These are phyloP conservation scores for Corymbia maculata DNA, from an alignment of 345 rosid genomes.

Conservation along the genomic window DNA sequence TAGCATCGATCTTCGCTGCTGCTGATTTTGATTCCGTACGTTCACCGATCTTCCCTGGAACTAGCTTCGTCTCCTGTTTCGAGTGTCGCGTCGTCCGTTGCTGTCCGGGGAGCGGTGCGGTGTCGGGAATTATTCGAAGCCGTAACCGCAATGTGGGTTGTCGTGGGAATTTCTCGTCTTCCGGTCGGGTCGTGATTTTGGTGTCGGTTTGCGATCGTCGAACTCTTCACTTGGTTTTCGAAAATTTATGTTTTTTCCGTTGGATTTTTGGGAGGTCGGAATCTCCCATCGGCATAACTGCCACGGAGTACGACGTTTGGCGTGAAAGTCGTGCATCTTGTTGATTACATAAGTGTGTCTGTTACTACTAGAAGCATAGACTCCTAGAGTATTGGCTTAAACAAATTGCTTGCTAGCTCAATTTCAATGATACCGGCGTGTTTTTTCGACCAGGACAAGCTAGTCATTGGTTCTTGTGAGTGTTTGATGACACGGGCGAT, in stretches of 20 bases:
- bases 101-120: neutral
- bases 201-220: neutral
- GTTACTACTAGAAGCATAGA: neutral
- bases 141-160: neutral
- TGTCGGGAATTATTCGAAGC: neutral
- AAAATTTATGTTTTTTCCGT: neutral
- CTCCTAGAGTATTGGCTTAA: neutral
- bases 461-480: neutral
- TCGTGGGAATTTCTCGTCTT: neutral
- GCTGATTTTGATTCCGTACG: neutral
- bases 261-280: neutral
- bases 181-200: neutral
- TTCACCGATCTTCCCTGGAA: neutral
- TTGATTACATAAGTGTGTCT: neutral
- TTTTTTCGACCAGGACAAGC: neutral
- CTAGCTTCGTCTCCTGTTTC: neutral
- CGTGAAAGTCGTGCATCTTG: neutral
- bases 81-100: neutral
- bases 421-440: neutral
- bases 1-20: neutral
- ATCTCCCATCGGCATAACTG: neutral
- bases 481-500: neutral
- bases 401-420: neutral
- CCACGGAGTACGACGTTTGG: neutral
- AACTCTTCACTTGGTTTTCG: neutral